Conservation (phyloP, 2,329 filamentous ascomycete genomes). For the Colletotrichum sp. region DNA sequence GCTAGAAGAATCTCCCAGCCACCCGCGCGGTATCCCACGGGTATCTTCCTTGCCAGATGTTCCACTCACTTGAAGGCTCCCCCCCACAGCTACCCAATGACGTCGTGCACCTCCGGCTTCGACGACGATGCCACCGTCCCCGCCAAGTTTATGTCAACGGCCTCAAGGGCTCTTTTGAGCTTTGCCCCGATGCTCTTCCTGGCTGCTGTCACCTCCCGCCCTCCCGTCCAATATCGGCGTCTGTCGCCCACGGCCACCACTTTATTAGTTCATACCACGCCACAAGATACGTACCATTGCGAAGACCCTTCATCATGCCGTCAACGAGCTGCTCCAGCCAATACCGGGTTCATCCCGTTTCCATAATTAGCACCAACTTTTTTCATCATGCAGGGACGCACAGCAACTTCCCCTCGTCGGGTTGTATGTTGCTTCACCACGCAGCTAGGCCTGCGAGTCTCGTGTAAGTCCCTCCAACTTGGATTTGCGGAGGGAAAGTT, state of each 20-base stretch:
- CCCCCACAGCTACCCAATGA: conserved; percentile 19
- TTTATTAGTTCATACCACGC: not conserved
- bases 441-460: not conserved
- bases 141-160: conserved; percentile 19
- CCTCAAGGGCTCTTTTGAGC: not conserved
- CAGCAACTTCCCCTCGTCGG: not conserved
- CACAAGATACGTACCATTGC: conserved; percentile 2
- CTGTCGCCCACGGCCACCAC: not conserved
- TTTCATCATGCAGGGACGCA: conserved; percentile 17
- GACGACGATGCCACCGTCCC: conserved; percentile 11
- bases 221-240: conserved; percentile 3
- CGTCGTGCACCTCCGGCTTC: conserved; percentile 15
- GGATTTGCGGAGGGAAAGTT: not conserved
- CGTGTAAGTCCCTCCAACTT: not conserved
- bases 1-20: not conserved
- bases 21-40: not conserved
- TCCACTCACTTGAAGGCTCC: conserved; percentile 2
- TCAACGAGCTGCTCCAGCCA: conserved; percentile 6
- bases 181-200: conserved; percentile 6
- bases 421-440: conserved; percentile 9
- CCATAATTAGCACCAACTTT: conserved; percentile 19
- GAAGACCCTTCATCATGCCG: conserved; percentile 9
- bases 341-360: conserved; percentile 18
- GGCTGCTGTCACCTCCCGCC: conserved; percentile 9
- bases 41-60: not conserved